These are phyloP conservation scores for Puccinia horiana DNA, from an alignment of 1,284 basidiomycete genomes.

Conservation along the genomic window DNA sequence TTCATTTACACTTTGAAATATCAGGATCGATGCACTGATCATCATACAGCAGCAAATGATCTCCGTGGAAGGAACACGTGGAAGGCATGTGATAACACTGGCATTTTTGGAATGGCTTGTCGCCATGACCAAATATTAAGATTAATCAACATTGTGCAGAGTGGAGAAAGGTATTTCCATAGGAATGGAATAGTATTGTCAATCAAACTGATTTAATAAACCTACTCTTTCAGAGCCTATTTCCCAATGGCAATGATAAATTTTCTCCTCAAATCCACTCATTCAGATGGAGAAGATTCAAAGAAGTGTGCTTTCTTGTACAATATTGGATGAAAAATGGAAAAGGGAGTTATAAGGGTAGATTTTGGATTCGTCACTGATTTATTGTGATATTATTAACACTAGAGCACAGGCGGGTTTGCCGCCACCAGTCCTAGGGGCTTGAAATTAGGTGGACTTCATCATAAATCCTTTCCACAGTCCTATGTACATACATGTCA, in stretches of 20 bases:
- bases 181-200: no score
- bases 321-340: constrained; percentile 12
- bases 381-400: no score
- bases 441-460: no score
- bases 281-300: neutral
- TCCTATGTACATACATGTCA: no score
- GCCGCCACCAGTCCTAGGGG: no score
- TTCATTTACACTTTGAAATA: neutral
- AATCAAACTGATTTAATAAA: no score
- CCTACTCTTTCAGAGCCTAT: neutral
- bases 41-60: constrained; percentile 25
- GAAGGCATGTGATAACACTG: constrained; percentile 21
- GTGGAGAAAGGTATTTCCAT: neutral
- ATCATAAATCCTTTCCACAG: no score
- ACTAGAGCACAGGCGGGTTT: no score
- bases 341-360: neutral
- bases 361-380: neutral
- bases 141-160: neutral
- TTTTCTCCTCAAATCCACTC: neutral
- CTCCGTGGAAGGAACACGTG: constrained; percentile 2
- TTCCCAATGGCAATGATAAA: constrained; percentile 11
- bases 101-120: constrained; percentile 20
- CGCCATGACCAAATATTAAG: neutral
- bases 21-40: constrained; percentile 9
- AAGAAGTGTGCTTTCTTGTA: constrained; percentile 2